A percentile compares a stretch with the other conserved stretches of the same genome.
Conservation (phyloP, 768 basidiomycete genomes). For the Mycena belliarum region DNA sequence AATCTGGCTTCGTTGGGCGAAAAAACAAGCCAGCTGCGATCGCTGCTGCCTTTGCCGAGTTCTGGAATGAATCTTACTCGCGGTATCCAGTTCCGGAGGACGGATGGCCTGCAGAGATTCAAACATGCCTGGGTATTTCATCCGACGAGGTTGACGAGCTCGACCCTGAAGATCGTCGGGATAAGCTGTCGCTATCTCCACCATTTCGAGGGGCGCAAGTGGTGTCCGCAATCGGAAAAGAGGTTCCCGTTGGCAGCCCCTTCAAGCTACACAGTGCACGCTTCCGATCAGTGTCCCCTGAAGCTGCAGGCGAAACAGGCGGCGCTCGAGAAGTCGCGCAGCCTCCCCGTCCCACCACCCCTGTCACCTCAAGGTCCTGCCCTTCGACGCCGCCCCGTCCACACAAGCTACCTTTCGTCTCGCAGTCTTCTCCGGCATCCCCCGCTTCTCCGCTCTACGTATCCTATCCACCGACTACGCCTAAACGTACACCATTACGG, state of each 20-base stretch:
- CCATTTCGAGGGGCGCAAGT: conserved; percentile 13
- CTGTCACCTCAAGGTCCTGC: conserved; percentile 15
- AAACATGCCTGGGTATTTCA: conserved; percentile 26
- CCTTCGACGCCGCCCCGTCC: conserved; percentile 37
- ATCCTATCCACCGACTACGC: conserved; percentile 33
- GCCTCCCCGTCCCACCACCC: conserved; percentile 23
- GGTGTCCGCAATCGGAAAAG: not conserved
- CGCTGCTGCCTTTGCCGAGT: conserved; percentile 56
- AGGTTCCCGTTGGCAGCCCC: conserved; percentile 8
- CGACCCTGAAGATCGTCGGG: conserved; percentile 7
- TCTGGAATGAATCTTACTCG: conserved; percentile 58
- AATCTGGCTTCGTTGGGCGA: conserved; percentile 58
- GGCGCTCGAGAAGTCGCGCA: conserved; percentile 7
- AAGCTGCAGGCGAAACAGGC: conserved; percentile 6
- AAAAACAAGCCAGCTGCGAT: conserved; percentile 44
- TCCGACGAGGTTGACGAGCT: conserved; percentile 2
- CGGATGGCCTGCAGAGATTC: conserved; percentile 58
- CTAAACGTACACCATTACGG: conserved; percentile 29
- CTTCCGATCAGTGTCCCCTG: conserved; percentile 17
- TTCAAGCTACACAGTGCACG: conserved; percentile 8
- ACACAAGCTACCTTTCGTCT: conserved; percentile 34
- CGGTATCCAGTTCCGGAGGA: conserved; percentile 38
- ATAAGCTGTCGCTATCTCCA: conserved; percentile 13
- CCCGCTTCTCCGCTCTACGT: conserved; percentile 24
- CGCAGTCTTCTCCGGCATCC: conserved; percentile 28